These are phyloP conservation scores for Neonectria punicea DNA, from an alignment of 2,329 filamentous ascomycete genomes.

Conservation along the genomic window DNA sequence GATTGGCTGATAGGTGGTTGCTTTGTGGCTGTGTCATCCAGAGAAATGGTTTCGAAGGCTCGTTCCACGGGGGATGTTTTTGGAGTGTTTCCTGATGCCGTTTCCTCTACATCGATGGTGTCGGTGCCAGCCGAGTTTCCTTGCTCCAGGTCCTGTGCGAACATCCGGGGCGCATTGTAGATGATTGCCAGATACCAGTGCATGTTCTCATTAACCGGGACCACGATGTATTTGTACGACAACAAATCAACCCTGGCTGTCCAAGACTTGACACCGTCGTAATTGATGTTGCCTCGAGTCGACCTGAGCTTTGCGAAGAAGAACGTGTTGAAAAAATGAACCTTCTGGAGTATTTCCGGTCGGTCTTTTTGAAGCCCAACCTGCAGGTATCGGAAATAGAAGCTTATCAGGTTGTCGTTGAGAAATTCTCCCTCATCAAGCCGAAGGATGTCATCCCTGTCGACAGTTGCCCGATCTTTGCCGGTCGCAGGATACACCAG, in stretches of 20 bases:
- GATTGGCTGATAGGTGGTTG: constrained; percentile 17
- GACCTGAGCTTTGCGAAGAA: constrained; percentile 85
- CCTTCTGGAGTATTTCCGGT: constrained; percentile 67
- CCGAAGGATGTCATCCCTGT: constrained; percentile 77
- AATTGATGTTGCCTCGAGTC: constrained; percentile 74
- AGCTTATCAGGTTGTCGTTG: constrained; percentile 92
- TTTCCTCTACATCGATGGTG: constrained; percentile 29
- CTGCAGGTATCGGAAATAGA: constrained; percentile 83
- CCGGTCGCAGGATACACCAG: constrained; percentile 70
- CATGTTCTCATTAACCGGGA: constrained; percentile 86
- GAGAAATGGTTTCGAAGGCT: constrained; percentile 37
- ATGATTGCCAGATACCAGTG: constrained; percentile 98
- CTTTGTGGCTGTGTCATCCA: constrained; percentile 35
- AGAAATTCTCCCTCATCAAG: constrained; percentile 87
- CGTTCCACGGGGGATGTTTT: constrained; percentile 31
- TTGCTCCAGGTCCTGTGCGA: constrained; percentile 43
- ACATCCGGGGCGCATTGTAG: constrained; percentile 80
- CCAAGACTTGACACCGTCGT: constrained; percentile 87
- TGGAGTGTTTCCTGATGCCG: constrained; percentile 20
- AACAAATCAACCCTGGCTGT: constrained; percentile 88
- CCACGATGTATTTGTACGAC: constrained; percentile 85
- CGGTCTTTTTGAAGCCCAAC: constrained; percentile 64
- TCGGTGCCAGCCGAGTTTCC: constrained; percentile 19
- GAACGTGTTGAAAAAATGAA: constrained; percentile 93
- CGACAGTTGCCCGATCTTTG: constrained; percentile 71